Evolutionary conservation across 441 rosid species (phyloP).

Genomic region (Jatropha podagrica): DNA sequence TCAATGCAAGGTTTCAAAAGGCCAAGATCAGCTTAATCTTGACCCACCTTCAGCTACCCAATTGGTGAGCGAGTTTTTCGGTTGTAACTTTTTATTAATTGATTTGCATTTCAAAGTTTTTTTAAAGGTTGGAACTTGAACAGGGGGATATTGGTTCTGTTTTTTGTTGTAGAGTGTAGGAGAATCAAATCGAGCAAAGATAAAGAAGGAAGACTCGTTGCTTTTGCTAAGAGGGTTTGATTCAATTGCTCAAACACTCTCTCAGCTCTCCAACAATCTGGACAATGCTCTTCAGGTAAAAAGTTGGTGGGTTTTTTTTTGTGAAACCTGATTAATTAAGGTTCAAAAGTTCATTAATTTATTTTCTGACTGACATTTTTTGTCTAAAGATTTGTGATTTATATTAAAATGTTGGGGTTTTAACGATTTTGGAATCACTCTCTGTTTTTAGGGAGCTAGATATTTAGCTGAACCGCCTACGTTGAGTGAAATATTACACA

Average conservation of each 20-base stretch:
- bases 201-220: slow-evolving; percentile 69
- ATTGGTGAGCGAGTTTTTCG: slow-evolving; percentile 23
- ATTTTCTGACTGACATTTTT: neutral
- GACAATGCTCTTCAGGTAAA: slow-evolving; percentile 81
- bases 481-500: slow-evolving; percentile 60
- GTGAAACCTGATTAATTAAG: neutral
- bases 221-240: slow-evolving; percentile 88
- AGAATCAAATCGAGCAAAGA: slow-evolving; percentile 43
- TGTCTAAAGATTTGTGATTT: neutral
- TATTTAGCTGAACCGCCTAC: slow-evolving; percentile 78
- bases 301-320: no score
- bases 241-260: slow-evolving; percentile 64
- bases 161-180: slow-evolving; percentile 19
- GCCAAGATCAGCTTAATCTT: slow-evolving; percentile 16
- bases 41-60: slow-evolving; percentile 8
- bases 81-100: neutral
- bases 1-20: slow-evolving; percentile 2
- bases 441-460: slow-evolving; percentile 66
- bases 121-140: neutral
- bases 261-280: slow-evolving; percentile 73
- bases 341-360: neutral
- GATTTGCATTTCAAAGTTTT: neutral
- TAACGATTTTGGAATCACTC: neutral
- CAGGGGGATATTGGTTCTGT: neutral
- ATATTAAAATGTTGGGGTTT: neutral